Evolutionary conservation across 306 rosid species (phyloP), one percentile per base, ranked within the genome.

Genomic region (Rosa rugosa): DNA sequence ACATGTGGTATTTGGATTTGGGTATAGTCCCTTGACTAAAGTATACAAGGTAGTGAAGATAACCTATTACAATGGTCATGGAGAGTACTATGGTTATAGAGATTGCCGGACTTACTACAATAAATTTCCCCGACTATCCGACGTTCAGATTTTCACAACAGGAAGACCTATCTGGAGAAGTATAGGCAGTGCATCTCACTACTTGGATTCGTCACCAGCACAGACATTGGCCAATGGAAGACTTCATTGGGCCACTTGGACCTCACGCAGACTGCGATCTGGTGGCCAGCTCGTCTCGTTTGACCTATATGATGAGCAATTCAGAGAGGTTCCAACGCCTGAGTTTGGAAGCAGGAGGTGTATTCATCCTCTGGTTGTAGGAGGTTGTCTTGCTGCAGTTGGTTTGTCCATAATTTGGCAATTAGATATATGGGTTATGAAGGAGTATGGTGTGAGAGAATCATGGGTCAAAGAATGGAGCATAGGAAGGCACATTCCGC

Each of bases 401-500:
- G 82, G 75, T 47, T 50, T 70, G 14, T 70, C 80, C 56, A 70
- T n/a, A 4, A 20, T 54, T 20, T 81, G 87, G 44, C 77, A 78
- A 51, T 50, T 88, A 77, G 86, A 85, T 75, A 81, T 88, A 14
- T 88, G 91, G 91, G 83, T 88, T 0, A 83, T 88, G 89, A 77
- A 73, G 44, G 76, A 79, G n/a, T 88, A 85, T 22, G 87, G 83
- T 6, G 86, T 77, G 3, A 79, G 65, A 40, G 87, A 79, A n/a
- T 85, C 91, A 11, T 85, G 89, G 85, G 71, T 50, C 0, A 81
- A 72, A 73, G 74, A 75, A 45, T 76, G 76, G 40, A 79, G 17
- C 64, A 81, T 85, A 16, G 53, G 81, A 60, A 73, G 60, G 23
- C 14, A 85, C 27, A 51, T 82, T 44, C 89, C 89, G 0, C 79